phyloP scores from a whole-genome alignment of 2,329 filamentous ascomycete species.

The Aspergillus ochraceus region DNA sequence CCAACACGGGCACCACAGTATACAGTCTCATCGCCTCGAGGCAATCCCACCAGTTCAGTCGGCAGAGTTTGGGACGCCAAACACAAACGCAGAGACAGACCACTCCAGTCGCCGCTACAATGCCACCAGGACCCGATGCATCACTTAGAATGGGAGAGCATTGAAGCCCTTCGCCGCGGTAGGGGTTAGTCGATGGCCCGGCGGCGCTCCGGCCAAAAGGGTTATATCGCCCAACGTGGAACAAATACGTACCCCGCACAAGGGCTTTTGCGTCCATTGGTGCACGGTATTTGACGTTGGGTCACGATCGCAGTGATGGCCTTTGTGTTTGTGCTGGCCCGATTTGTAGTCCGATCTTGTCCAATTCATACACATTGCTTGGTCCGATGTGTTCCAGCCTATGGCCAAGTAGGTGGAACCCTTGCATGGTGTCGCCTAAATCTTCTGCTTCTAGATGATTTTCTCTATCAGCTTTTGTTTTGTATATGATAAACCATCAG shows the following conservation, averaged over 20 bases:
- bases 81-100: too few relatives aligned
- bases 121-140: too few relatives aligned
- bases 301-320: not conserved
- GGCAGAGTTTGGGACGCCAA: too few relatives aligned
- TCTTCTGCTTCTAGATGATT: not conserved
- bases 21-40: too few relatives aligned
- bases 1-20: too few relatives aligned
- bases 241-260: not conserved
- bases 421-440: not conserved
- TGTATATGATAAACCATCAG: not conserved
- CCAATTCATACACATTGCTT: not conserved
- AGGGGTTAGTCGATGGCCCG: too few relatives aligned
- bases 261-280: not conserved
- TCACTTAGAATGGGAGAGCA: too few relatives aligned
- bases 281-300: not conserved
- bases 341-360: not conserved
- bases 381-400: not conserved
- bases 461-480: not conserved
- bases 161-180: too few relatives aligned
- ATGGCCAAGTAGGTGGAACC: not conserved
- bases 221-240: too few relatives aligned
- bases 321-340: not conserved
- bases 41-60: too few relatives aligned
- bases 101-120: too few relatives aligned
- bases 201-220: too few relatives aligned